Evolutionary conservation across 768 basidiomycete species (phyloP), one percentile per base, ranked within the genome.

Genomic region (Krasilnikovozyma curviuscula): DNA sequence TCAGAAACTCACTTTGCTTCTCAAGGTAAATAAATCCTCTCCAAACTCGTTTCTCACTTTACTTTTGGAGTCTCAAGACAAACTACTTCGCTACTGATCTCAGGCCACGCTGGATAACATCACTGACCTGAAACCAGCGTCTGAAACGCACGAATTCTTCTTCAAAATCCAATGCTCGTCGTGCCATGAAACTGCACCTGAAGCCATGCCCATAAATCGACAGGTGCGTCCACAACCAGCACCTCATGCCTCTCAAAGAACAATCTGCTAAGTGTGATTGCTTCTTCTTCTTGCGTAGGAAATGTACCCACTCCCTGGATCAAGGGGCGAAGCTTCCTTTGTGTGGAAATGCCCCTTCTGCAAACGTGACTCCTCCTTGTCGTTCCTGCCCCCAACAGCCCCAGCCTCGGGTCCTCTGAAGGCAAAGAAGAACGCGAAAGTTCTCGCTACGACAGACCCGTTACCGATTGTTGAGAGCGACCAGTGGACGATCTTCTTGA

Each of bases 331-430:
- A 12, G 50, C 50, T 19, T 44, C 43, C 25, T 52, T 52, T 30
- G 50, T 52, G 13, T 52, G 50, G 50, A 37, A 35, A 29, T 52
- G 50, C 25, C 40, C 43, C 40, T 52, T 52, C 50, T 52, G 50
- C 50, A 52, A 52, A 45, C 44, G 44, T 16, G 50, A 52, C 39
- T 46, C 50, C 1, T 35, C 45, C n/a, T 45, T 52, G 16, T 52
- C 50, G 3, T 52, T 52, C 25, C 43, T 52, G 6, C 44, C 50
- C n/a, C 50, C 44, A 7, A 21, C 21, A 19, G 29, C 44, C 9
- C 50, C 50, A 4, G 46, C 50, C 3, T 43, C 39, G 7, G 50
- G 50, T 28, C 3, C 50, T 2, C 30, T 34, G 24, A 52, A 52
- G 40, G 45, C 30, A 30, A 46, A 52, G 40, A 49, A 49, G 40